Percentiles rank a stretch among this genome's conserved stretches.
phyloP scores from a whole-genome alignment of 2,329 filamentous ascomycete species.

The Diplodia scrobiculata region DNA sequence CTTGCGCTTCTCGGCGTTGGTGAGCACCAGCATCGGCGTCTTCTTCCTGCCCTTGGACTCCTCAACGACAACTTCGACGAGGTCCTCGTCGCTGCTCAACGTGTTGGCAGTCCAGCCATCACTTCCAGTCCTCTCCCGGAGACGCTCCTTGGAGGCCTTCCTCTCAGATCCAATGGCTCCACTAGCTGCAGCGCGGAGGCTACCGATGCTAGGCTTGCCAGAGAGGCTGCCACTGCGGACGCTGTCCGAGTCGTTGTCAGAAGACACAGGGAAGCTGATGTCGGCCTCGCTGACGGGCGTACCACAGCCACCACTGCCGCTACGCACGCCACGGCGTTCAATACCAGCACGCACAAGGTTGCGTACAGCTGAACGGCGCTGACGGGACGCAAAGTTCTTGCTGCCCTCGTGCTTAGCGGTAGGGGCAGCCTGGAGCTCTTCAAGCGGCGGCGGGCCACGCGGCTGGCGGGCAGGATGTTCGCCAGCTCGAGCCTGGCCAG shows the following conservation, averaged over 20 bases:
- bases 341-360: conserved; percentile 88
- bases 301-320: conserved; percentile 71
- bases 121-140: conserved; percentile 39
- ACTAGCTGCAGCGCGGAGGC: conserved; percentile 74
- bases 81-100: conserved; percentile 65
- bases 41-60: conserved; percentile 71
- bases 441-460: conserved; percentile 84
- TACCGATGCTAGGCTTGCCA: conserved; percentile 71
- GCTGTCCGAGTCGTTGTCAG: conserved; percentile 62
- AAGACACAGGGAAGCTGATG: conserved; percentile 65
- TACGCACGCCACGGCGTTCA: conserved; percentile 73
- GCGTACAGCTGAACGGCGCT: conserved; percentile 86
- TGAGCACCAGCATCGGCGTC: conserved; percentile 83
- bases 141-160: conserved; percentile 56
- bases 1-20: conserved; percentile 88
- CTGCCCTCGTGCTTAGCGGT: conserved; percentile 93
- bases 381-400: conserved; percentile 93
- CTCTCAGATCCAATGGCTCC: conserved; percentile 87
- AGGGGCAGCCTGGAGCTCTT: conserved; percentile 86
- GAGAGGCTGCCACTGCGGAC: conserved; percentile 82
- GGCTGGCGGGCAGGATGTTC: conserved; percentile 94
- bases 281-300: conserved; percentile 86
- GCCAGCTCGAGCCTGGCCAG: conserved; percentile 87
- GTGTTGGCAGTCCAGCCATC: conserved; percentile 61
- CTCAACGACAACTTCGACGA: conserved; percentile 53